phyloP scores from a whole-genome alignment of 2,329 filamentous ascomycete genomes.

The Hypomyces perniciosus region DNA sequence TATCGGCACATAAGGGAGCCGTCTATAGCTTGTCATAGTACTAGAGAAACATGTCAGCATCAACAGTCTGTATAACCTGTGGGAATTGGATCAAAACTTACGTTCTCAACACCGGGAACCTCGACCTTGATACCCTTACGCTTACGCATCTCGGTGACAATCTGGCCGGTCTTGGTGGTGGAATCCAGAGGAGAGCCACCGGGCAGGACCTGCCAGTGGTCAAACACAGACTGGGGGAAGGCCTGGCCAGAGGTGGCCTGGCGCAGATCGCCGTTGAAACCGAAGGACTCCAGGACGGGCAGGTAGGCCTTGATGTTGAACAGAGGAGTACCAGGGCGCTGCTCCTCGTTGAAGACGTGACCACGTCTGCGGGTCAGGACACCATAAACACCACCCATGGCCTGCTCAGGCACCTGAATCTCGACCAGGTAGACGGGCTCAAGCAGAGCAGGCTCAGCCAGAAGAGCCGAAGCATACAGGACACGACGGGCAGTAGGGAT shows the following conservation, averaged over 20 bases:
- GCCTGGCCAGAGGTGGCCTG: constrained; percentile 91
- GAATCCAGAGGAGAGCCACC: constrained; percentile 87
- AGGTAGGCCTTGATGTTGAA: constrained; percentile 99
- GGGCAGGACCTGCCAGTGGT: constrained; percentile 95
- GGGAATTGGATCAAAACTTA: constrained; percentile 49
- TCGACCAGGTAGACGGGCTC: constrained; percentile 99
- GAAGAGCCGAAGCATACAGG: constrained; percentile 84
- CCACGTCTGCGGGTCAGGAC: constrained; percentile 95
- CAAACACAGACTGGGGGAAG: constrained; percentile 98
- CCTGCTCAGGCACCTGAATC: constrained; percentile 96
- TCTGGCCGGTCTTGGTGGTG: constrained; percentile 72
- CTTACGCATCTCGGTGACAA: constrained; percentile 90
- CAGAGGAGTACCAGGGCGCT: constrained; percentile 95
- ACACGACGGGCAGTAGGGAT: constrained; percentile 98
- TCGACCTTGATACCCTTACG: constrained; percentile 99
- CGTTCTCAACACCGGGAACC: constrained; percentile 90
- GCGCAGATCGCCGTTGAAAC: constrained; percentile 97
- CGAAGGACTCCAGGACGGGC: constrained; percentile 95
- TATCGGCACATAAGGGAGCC: constrained; percentile 38
- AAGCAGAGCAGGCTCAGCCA: constrained; percentile 84
- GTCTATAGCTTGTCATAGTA: constrained; percentile 99
- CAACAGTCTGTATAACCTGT: background rate
- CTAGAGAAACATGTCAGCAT: constrained; percentile 38
- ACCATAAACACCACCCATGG: constrained; percentile 99
- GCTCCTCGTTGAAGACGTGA: constrained; percentile 98